Evolutionary conservation across 2,329 filamentous ascomycete species (phyloP).

Genomic region (Metarhizium robertsii): DNA sequence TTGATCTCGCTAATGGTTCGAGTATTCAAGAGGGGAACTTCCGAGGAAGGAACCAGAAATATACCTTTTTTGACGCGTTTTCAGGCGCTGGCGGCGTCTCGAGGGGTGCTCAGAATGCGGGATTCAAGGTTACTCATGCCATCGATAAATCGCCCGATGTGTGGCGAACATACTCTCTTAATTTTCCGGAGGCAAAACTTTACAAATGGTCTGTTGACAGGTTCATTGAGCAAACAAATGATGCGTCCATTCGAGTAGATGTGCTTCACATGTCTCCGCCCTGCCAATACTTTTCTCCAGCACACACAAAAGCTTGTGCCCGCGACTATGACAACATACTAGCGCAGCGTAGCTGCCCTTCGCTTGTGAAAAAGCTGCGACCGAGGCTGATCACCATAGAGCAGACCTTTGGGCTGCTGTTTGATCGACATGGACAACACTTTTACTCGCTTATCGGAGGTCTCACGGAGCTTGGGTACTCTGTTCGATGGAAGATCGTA

Average conservation of each 20-base stretch:
- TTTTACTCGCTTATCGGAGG: constrained; percentile 53
- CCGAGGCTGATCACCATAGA: constrained; percentile 70
- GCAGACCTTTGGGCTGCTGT: constrained; percentile 62
- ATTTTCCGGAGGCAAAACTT: constrained; percentile 45
- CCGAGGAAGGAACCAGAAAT: constrained; percentile 31
- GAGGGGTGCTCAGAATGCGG: constrained; percentile 48
- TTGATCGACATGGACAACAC: constrained; percentile 40
- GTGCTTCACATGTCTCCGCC: constrained; percentile 68
- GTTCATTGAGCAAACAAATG: constrained; percentile 32
- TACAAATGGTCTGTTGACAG: constrained; percentile 36
- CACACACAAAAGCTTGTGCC: constrained; percentile 58
- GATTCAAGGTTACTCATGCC: constrained; percentile 49
- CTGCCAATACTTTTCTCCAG: constrained; percentile 67
- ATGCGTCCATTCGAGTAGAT: constrained; percentile 40
- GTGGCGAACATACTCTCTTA: constrained; percentile 45
- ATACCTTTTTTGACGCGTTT: constrained; percentile 64
- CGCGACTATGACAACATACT: constrained; percentile 64
- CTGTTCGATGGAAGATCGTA: constrained; percentile 58
- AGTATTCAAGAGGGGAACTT: too few species aligned
- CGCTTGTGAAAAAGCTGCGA: constrained; percentile 45
- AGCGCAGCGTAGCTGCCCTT: constrained; percentile 41
- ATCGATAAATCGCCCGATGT: constrained; percentile 55
- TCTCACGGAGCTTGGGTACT: constrained; percentile 58
- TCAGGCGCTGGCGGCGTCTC: constrained; percentile 66
- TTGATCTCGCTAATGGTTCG: not conserved